Percentiles rank a stretch among this genome's conserved stretches.
phyloP scores from a whole-genome alignment of 768 basidiomycete species.

The Coprinopsis cinerea region DNA sequence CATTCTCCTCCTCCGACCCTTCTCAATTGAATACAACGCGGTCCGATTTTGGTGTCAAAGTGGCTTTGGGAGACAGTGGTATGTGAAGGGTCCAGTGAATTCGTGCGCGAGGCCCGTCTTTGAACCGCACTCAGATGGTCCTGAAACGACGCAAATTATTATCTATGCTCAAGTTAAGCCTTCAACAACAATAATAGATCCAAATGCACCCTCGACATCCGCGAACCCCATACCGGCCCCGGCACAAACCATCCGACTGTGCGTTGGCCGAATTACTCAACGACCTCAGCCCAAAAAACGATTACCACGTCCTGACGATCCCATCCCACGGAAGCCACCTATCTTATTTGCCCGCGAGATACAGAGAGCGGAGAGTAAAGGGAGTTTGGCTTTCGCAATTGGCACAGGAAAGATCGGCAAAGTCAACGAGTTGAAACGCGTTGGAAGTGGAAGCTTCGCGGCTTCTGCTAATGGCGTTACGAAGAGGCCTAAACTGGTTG shows the following conservation, averaged over 20 bases:
- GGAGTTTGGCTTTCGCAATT: conserved; percentile 2
- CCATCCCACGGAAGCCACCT: conserved; percentile 68
- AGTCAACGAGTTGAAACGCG: conserved; percentile 1
- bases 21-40: not conserved
- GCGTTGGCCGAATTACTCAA: conserved; percentile 54
- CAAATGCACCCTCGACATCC: not conserved
- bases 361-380: conserved; percentile 12
- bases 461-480: conserved; percentile 14
- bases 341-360: conserved; percentile 24
- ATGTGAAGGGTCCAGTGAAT: conserved; percentile 16
- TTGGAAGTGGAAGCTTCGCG: conserved; percentile 3
- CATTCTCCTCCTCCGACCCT: conserved; percentile 20
- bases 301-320: conserved; percentile 62
- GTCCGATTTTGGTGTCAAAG: conserved; percentile 44
- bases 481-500: conserved; percentile 30
- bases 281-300: conserved; percentile 31
- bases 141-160: conserved; percentile 63
- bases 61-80: conserved; percentile 70
- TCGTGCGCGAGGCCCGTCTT: not conserved
- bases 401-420: not conserved
- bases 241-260: conserved; percentile 32
- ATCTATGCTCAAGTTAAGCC: conserved; percentile 32
- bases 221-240: no score
- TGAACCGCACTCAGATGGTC: conserved; percentile 41
- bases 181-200: not conserved